A percentile compares a stretch with the other conserved stretches of the same genome.
These are phyloP conservation scores for Immersiporthe knoxdaviesiana DNA, from an alignment of 2,329 filamentous ascomycete genomes.

Conservation along the genomic window DNA sequence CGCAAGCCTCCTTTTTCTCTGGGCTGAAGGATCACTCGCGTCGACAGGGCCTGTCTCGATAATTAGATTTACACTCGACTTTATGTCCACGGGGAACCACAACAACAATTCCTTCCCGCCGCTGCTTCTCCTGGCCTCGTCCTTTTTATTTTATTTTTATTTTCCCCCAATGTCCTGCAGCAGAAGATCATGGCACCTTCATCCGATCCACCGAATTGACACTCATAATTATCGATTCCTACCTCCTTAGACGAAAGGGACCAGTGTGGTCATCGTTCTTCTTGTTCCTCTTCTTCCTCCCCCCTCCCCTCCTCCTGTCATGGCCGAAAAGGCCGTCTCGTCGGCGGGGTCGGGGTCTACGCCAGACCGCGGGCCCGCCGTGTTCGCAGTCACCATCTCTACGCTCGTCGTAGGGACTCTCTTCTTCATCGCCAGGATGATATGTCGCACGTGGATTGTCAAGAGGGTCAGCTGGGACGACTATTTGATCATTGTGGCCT, in stretches of 20 bases:
- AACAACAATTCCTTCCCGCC: too few species aligned
- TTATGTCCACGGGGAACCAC: not conserved
- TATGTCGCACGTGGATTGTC: constrained; percentile 75
- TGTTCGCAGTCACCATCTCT: constrained; percentile 71
- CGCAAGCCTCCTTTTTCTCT: not conserved
- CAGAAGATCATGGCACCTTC: constrained; percentile 4
- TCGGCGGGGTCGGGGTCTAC: constrained; percentile 38
- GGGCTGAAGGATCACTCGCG: not conserved
- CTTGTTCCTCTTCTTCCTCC: too few species aligned
- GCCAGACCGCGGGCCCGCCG: constrained; percentile 59
- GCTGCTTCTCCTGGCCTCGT: too few species aligned
- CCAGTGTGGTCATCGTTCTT: not conserved
- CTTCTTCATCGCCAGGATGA: constrained; percentile 75
- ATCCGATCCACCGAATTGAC: not conserved
- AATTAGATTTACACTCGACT: not conserved
- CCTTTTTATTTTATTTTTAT: too few species aligned
- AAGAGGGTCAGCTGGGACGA: constrained; percentile 75
- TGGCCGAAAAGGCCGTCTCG: constrained; percentile 22
- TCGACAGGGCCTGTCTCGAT: not conserved
- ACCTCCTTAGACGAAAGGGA: not conserved
- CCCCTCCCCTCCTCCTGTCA: not conserved
- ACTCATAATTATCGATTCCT: not conserved
- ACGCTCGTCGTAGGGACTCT: constrained; percentile 71
- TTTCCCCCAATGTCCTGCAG: not conserved
- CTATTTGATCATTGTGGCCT: constrained; percentile 78